Conservation (phyloP, 306 rosid species). For the Potentilla sterilis region DNA sequence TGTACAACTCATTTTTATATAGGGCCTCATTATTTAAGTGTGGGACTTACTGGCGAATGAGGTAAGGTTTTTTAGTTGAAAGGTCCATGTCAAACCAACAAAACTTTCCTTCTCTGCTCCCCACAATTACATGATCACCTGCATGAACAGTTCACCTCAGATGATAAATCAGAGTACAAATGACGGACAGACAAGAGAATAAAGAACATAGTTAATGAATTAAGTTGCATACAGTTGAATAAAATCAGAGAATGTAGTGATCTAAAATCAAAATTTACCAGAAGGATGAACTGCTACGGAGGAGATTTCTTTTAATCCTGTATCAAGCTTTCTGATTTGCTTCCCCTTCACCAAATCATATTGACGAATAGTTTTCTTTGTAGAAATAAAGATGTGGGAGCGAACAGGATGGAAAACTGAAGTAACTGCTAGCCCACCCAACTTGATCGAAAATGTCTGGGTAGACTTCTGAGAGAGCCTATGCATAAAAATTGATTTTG, state of each 20-base stretch:
- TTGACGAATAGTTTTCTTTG: slow-evolving; percentile 69
- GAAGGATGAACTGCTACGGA: slow-evolving; percentile 91
- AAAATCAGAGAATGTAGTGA: not conserved
- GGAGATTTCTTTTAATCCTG: slow-evolving; percentile 86
- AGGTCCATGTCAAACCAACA: slow-evolving; percentile 99
- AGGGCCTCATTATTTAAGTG: not conserved
- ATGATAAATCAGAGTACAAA: slow-evolving; percentile 14
- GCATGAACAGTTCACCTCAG: slow-evolving; percentile 28
- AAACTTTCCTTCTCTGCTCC: slow-evolving; percentile 93
- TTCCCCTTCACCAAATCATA: slow-evolving; percentile 69
- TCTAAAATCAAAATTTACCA: slow-evolving; percentile 40
- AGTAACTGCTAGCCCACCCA: slow-evolving; percentile 83
- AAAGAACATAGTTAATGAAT: not conserved
- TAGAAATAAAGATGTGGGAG: slow-evolving; percentile 72
- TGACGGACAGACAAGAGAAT: not conserved
- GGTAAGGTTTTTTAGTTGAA: slow-evolving; percentile 79
- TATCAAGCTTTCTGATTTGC: slow-evolving; percentile 66
- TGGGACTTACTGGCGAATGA: slow-evolving; percentile 55
- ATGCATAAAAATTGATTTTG: slow-evolving; percentile 78
- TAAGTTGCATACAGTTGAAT: not conserved
- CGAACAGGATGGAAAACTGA: slow-evolving; percentile 82
- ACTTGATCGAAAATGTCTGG: slow-evolving; percentile 72
- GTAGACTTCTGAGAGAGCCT: slow-evolving; percentile 73
- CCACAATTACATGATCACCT: slow-evolving; percentile 95
- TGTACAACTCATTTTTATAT: not conserved